These are phyloP conservation scores for Phtheirospermum japonicum DNA, from an alignment of 257 asterid genomes.

Conservation along the genomic window DNA sequence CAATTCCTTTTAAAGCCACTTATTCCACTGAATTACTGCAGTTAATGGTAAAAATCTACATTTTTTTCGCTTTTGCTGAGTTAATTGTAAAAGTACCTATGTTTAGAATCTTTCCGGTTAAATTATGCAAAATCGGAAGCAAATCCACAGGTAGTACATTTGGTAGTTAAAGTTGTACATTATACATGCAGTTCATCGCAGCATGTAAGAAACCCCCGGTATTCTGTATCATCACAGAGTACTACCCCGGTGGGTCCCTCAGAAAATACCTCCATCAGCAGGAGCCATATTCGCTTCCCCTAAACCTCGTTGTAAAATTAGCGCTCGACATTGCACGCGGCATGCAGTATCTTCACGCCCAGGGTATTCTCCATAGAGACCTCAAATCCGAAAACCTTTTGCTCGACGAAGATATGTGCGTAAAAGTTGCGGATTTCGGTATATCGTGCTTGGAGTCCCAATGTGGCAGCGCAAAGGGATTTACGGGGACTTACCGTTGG, in stretches of 20 bases:
- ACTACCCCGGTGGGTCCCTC: conserved; percentile 90
- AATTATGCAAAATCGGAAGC: not conserved
- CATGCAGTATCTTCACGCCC: conserved; percentile 87
- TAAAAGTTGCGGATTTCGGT: conserved; percentile 94
- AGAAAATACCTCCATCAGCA: conserved; percentile 91
- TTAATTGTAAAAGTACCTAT: too few species aligned
- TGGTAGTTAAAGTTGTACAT: not conserved
- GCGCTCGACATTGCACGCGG: conserved; percentile 88
- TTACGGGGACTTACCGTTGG: conserved; percentile 97
- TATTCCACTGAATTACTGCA: not conserved
- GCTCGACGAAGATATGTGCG: conserved; percentile 82
- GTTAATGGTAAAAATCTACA: not conserved
- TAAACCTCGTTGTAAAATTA: conserved; percentile 62
- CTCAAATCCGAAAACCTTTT: conserved; percentile 90
- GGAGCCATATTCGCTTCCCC: conserved; percentile 81
- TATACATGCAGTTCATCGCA: conserved; percentile 68
- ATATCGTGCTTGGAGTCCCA: conserved; percentile 92
- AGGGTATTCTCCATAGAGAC: conserved; percentile 92
- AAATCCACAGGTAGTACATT: not conserved
- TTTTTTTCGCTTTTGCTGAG: not conserved
- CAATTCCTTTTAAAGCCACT: not conserved
- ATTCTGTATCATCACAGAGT: conserved; percentile 88
- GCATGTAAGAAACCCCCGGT: conserved; percentile 97
- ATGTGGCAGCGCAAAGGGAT: conserved; percentile 91
- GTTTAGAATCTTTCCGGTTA: not conserved